Evolutionary conservation across 2,329 filamentous ascomycete genomes (phyloP), one percentile per base, ranked within the genome.

Genomic region (Clonostachys chloroleuca): DNA sequence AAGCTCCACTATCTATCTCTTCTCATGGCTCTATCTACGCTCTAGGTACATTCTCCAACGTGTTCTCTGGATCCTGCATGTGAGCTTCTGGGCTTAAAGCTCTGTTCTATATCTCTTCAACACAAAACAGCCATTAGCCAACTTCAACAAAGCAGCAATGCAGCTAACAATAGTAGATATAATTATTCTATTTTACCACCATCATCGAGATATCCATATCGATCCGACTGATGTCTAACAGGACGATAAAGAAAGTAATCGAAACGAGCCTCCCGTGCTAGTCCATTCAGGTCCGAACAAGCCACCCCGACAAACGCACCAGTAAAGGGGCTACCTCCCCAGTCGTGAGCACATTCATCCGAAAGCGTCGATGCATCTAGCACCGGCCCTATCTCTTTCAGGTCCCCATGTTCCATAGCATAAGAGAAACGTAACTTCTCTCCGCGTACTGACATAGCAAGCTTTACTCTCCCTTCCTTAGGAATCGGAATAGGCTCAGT

Each of bases 261-360:
- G 59, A 81, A 81, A 5, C 50, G 62, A 0, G 78, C 77, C 46
- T 63, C 58, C 46, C 60, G 51, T 8, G 65, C 74, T 13, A 69
- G 70, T 4, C 78, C 78, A 47, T 81, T 80, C 40, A 80, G 47
- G 57, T 81, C 78, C 4, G 76, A 80, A 40, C 73, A 76, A 1
- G 78, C 77, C 52, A 81, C 61, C 0, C 78, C 78, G 1, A 80
- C 73, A 64, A 81, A 81, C 1, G 81, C 77, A 1, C 81, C 81
- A 1, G 81, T 84, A 51, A 84, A 85, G 58, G 80, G 84, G 2
- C 81, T 81, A 52, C 83, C 78, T 3, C 66, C 72, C 50, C 76
- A 72, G 51, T 84, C 80, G 0, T 80, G 81, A 10, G 81, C 81
- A 48, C 81, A 84, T 62, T 85, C 81, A 54, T 85, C 81, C 12